These are phyloP conservation scores for Moniliella sp. DNA, from an alignment of 1,284 basidiomycete species.

Conservation along the genomic window DNA sequence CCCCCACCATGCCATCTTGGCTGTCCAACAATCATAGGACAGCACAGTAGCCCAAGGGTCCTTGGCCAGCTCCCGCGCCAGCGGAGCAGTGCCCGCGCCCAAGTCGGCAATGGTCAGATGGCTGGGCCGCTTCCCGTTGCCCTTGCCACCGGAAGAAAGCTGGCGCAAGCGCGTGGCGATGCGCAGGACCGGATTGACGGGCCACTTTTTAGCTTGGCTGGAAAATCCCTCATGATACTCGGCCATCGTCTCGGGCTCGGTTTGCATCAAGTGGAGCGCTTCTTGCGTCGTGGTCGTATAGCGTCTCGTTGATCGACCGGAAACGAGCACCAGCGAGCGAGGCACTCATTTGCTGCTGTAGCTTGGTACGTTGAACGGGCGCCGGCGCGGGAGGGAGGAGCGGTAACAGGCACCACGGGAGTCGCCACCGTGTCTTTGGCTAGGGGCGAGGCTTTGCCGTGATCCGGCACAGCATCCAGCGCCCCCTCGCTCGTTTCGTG, in stretches of 20 bases:
- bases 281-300: slow-evolving; percentile 20
- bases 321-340: slow-evolving; percentile 29
- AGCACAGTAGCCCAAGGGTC: slow-evolving; percentile 44
- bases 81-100: slow-evolving; percentile 77
- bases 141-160: background rate
- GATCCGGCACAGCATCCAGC: background rate
- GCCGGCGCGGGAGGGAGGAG: slow-evolving; percentile 4
- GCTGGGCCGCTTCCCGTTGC: background rate
- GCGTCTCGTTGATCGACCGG: slow-evolving; percentile 30
- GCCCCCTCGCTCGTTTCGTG: background rate
- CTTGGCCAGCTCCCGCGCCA: slow-evolving; percentile 41
- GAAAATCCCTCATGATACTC: slow-evolving; percentile 32
- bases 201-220: slow-evolving; percentile 28
- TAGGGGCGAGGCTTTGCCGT: background rate
- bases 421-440: background rate
- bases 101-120: slow-evolving; percentile 50
- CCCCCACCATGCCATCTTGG: slow-evolving; percentile 41
- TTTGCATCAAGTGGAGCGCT: slow-evolving; percentile 18
- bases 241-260: slow-evolving; percentile 14
- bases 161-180: slow-evolving; percentile 8
- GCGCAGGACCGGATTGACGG: slow-evolving; percentile 25
- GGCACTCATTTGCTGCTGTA: slow-evolving; percentile 19
- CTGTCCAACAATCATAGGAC: slow-evolving; percentile 58
- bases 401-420: background rate
- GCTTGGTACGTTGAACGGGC: slow-evolving; percentile 2